Percentiles rank a stretch among this genome's conserved stretches.
Conservation (phyloP, 257 asterid genomes). For the Penstemon barbatus region DNA sequence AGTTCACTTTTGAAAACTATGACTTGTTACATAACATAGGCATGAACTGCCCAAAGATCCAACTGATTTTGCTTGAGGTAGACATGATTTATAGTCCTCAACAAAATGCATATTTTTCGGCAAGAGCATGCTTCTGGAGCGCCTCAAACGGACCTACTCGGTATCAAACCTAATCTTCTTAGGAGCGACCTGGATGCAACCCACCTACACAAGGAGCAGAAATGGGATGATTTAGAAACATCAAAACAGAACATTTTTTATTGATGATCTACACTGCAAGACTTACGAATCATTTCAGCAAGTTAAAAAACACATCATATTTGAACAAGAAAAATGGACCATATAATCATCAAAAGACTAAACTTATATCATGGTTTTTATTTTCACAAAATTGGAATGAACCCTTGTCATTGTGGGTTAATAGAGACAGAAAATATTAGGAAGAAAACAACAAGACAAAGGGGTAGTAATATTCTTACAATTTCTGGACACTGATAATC, state of each 20-base stretch:
- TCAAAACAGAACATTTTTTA: background rate
- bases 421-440: background rate
- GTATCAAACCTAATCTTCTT: constrained; percentile 72
- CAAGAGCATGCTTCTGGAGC: background rate
- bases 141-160: constrained; percentile 31
- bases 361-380: background rate
- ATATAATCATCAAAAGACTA: background rate
- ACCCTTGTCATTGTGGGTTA: background rate
- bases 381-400: background rate
- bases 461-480: constrained; percentile 42
- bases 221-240: too few species aligned
- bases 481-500: constrained; percentile 81
- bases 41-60: constrained; percentile 1
- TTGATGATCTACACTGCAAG: background rate
- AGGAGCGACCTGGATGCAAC: constrained; percentile 52
- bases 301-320: background rate
- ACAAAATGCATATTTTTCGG: background rate
- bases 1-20: background rate
- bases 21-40: constrained; percentile 13
- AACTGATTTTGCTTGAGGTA: background rate
- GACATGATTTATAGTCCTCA: constrained; percentile 1
- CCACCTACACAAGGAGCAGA: constrained; percentile 50
- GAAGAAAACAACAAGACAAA: constrained; percentile 3
- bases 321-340: background rate
- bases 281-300: background rate